phyloP scores from a whole-genome alignment of 805 yeast species.

The Spathaspora sp. region DNA sequence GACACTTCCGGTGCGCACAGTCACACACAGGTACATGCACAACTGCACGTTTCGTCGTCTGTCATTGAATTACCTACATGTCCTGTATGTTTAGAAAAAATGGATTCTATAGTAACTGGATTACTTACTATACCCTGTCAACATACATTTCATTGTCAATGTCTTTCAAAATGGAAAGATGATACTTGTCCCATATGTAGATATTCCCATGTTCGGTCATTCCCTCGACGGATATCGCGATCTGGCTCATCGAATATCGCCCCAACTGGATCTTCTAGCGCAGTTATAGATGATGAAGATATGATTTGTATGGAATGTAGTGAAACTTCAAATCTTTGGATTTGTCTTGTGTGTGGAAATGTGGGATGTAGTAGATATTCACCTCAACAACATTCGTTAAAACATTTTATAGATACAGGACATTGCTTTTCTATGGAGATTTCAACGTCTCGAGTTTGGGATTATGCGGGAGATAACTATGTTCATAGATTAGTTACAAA shows the following conservation, averaged over 20 bases:
- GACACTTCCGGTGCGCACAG: not conserved
- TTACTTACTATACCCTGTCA: conserved; percentile 86
- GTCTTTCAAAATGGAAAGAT: conserved; percentile 84
- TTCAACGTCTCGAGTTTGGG: conserved; percentile 86
- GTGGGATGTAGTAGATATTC: conserved; percentile 87
- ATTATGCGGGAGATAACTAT: conserved; percentile 85
- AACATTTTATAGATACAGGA: conserved; percentile 71
- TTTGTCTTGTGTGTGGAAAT: conserved; percentile 85
- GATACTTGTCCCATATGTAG: conserved; percentile 91
- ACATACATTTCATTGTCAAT: conserved; percentile 88
- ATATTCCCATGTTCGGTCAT: conserved; percentile 53
- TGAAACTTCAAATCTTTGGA: conserved; percentile 68
- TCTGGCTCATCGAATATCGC: not conserved
- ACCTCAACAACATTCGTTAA: conserved; percentile 78
- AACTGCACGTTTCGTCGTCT: conserved; percentile 4
- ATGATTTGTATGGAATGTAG: conserved; percentile 55
- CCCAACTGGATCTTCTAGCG: conserved; percentile 20
- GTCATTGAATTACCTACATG: conserved; percentile 77
- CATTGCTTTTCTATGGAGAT: conserved; percentile 93
- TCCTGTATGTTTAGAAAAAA: conserved; percentile 86
- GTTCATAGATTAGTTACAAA: conserved; percentile 84
- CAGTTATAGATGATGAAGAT: conserved; percentile 14
- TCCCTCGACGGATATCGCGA: conserved; percentile 23
- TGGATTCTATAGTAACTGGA: conserved; percentile 80
- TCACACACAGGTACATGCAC: not conserved